These are phyloP conservation scores for Didymella pomorum DNA, from an alignment of 2,329 filamentous ascomycete genomes.

Conservation along the genomic window DNA sequence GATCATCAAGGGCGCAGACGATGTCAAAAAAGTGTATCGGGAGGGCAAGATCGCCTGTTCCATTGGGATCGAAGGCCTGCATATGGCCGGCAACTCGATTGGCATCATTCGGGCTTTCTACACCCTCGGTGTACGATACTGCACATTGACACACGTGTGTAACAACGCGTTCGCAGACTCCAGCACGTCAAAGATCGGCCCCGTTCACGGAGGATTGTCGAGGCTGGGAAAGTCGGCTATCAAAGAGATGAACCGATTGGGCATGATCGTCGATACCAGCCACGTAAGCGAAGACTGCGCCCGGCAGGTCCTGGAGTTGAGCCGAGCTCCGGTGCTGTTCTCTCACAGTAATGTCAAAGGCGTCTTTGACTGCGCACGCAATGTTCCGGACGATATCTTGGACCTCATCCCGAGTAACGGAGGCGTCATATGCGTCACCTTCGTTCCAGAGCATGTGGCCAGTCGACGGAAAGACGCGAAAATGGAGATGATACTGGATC, in stretches of 20 bases:
- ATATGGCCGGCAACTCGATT: slow-evolving; percentile 86
- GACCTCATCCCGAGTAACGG: slow-evolving; percentile 73
- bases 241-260: slow-evolving; percentile 88
- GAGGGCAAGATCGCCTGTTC: slow-evolving; percentile 2
- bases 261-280: slow-evolving; percentile 87
- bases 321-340: slow-evolving; percentile 14
- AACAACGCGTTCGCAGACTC: slow-evolving; percentile 83
- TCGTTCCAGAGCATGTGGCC: slow-evolving; percentile 77
- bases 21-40: neutral
- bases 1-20: slow-evolving; percentile 1
- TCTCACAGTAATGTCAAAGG: slow-evolving; percentile 67
- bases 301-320: slow-evolving; percentile 72
- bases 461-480: slow-evolving; percentile 57
- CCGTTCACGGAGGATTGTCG: slow-evolving; percentile 67
- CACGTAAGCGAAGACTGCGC: slow-evolving; percentile 84
- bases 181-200: slow-evolving; percentile 40
- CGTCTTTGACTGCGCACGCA: slow-evolving; percentile 84
- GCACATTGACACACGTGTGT: slow-evolving; percentile 89
- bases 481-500: slow-evolving; percentile 72
- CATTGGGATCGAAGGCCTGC: slow-evolving; percentile 66
- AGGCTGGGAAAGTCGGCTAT: slow-evolving; percentile 71
- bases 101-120: slow-evolving; percentile 77
- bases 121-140: slow-evolving; percentile 80
- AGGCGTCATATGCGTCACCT: slow-evolving; percentile 89
- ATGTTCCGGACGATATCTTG: slow-evolving; percentile 84